Base-by-base conservation (phyloP, 2,329 filamentous ascomycete species). In the Coleophoma crateriformis region DNA sequence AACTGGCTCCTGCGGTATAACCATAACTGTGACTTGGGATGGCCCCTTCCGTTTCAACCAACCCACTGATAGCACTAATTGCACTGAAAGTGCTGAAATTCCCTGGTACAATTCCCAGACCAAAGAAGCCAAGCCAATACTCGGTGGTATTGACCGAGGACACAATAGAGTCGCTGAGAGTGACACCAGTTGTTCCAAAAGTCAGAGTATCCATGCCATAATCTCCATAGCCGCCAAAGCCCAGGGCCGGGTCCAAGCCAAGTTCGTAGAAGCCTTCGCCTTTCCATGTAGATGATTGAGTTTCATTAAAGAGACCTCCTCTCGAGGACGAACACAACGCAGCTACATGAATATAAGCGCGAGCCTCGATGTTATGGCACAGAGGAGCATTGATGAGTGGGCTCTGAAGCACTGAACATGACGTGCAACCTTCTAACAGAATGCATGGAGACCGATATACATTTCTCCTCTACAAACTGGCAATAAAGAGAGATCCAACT, bases 21-120 rank as follows among this genome's bases (percentile, higher is more conserved):
- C 84, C 85, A 62, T 87, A 90, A 39, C 84, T 87, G 54, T 88
- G 74, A 63, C 86, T 89, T 1, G 85, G 82, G 44, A 90, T 86
- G 50, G 68, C 70, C 8, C 78, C 77, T 50, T 77, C 73, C 11
- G 74, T 66, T 60, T 82, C 77, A 40, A 87, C 77, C 46, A 85
- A 68, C 61, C 83, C 67, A 56, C 78, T 68, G 60, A 84, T 61
- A 50, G 78, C 67, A 59, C 78, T 70, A 57, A 77, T 67, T 63
- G 77, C 70, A 50, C 77, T 63, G 61, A 68, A 68, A 51, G 68
- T 63, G 12, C 69, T 69, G 55, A 85, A 82, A 33, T 69, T 75
- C 44, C 77, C 76, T 13, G 74, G 71, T 2, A 71, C 74, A 44
- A 77, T 77, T 62, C 79, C 81, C 14, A 84, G 58, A 7, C 80